phyloP scores from a whole-genome alignment of 2,329 filamentous ascomycete genomes.

The Xylaria sp. region DNA sequence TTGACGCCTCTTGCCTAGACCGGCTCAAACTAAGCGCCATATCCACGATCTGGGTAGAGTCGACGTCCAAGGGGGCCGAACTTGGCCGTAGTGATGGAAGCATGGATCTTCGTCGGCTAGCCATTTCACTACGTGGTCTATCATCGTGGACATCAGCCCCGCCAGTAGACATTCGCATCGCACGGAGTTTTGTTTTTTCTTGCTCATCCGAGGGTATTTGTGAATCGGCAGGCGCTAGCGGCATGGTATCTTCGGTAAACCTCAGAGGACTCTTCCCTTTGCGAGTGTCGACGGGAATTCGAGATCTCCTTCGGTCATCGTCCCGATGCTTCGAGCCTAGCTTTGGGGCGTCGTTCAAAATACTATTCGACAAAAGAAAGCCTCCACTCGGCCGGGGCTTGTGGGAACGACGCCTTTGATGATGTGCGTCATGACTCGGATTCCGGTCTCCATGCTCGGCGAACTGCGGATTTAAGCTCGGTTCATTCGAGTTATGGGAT shows the following conservation, averaged over 20 bases:
- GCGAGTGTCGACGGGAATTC: conserved; percentile 47
- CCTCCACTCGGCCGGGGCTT: conserved; percentile 61
- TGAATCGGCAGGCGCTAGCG: conserved; percentile 18
- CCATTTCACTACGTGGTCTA: conserved; percentile 44
- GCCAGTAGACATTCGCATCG: conserved; percentile 33
- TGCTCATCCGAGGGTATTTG: conserved; percentile 35
- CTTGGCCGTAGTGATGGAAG: conserved; percentile 44
- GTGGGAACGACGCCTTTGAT: conserved; percentile 49
- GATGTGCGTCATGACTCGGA: conserved; percentile 39
- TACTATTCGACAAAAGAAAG: conserved; percentile 62
- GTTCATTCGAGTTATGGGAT: conserved; percentile 33
- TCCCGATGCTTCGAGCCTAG: conserved; percentile 43
- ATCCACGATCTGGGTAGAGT: conserved; percentile 90
- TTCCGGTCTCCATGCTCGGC: conserved; percentile 37
- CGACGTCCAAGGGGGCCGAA: conserved; percentile 67
- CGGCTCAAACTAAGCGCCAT: conserved; percentile 92
- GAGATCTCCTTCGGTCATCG: conserved; percentile 48
- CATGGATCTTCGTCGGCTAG: conserved; percentile 42
- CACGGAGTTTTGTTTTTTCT: conserved; percentile 34
- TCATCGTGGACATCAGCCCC: conserved; percentile 37
- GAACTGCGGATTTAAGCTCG: conserved; percentile 35
- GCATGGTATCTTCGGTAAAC: conserved; percentile 35
- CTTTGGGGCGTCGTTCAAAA: conserved; percentile 47
- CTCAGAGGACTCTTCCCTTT: conserved; percentile 45
- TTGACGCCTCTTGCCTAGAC: conserved; percentile 73